Percentiles rank a stretch among this genome's conserved stretches.
These are phyloP conservation scores for Colletotrichum nymphaeae DNA, from an alignment of 2,329 filamentous ascomycete genomes.

Conservation along the genomic window DNA sequence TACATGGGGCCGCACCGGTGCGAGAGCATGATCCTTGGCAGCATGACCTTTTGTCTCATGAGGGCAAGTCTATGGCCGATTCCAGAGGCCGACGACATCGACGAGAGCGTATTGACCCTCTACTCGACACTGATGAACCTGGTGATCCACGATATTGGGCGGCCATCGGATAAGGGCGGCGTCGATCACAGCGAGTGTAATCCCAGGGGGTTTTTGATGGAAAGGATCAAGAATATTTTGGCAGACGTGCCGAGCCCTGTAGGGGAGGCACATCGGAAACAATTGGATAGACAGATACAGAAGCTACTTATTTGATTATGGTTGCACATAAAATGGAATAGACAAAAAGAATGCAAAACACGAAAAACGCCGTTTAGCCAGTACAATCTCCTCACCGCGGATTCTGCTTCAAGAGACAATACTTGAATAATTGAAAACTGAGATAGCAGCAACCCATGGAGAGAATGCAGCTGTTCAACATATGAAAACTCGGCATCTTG, in stretches of 20 bases:
- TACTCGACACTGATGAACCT: constrained; percentile 40
- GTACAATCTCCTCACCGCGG: too few species aligned
- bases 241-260: constrained; percentile 36
- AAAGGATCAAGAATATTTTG: constrained; percentile 37
- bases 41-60: constrained; percentile 47
- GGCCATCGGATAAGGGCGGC: constrained; percentile 18
- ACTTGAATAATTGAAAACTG: too few species aligned
- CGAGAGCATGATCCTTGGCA: constrained; percentile 51
- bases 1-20: constrained; percentile 49
- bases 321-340: neutral
- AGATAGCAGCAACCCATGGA: too few species aligned
- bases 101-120: constrained; percentile 40
- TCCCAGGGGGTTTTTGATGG: constrained; percentile 36
- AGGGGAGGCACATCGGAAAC: constrained; percentile 16
- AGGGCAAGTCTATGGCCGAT: constrained; percentile 47
- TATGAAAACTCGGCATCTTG: too few species aligned
- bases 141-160: constrained; percentile 43
- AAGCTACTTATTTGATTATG: constrained; percentile 13
- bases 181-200: constrained; percentile 40
- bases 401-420: too few species aligned
- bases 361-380: too few species aligned
- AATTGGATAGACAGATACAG: constrained; percentile 32
- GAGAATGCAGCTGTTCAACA: too few species aligned
- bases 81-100: constrained; percentile 39
- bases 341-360: neutral